phyloP scores from a whole-genome alignment of 495 filamentous ascomycete genomes.

The Xylaria intraflava region DNA sequence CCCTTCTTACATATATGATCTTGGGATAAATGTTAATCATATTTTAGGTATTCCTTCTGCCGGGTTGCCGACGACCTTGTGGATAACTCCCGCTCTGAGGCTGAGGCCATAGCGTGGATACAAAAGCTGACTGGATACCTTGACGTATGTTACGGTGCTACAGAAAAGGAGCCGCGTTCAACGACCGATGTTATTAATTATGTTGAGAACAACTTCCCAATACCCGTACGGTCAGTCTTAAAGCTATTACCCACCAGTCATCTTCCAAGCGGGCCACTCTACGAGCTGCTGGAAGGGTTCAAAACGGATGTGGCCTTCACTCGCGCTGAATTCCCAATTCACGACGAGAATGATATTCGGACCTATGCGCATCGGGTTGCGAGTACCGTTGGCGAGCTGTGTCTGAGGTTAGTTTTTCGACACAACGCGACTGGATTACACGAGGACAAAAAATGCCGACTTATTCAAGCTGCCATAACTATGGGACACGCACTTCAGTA shows the following conservation, averaged over 20 bases:
- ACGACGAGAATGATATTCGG: conserved; percentile 47
- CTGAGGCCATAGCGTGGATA: conserved; percentile 46
- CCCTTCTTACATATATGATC: neutral
- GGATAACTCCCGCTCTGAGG: conserved; percentile 44
- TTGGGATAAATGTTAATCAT: conserved; percentile 13
- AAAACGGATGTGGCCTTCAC: conserved; percentile 53
- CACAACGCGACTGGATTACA: conserved; percentile 33
- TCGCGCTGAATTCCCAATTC: conserved; percentile 44
- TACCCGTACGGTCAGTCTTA: conserved; percentile 40
- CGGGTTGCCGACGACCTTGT: conserved; percentile 64
- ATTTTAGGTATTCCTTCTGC: conserved; percentile 58
- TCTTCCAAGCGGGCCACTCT: conserved; percentile 47
- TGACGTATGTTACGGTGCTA: conserved; percentile 31
- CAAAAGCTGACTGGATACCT: conserved; percentile 46
- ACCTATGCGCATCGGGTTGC: conserved; percentile 55
- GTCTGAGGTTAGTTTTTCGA: conserved; percentile 54
- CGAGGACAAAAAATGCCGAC: conserved; percentile 15
- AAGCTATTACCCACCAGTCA: conserved; percentile 47
- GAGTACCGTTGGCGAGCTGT: conserved; percentile 60
- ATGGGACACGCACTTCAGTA: conserved; percentile 68
- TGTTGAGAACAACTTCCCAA: conserved; percentile 40
- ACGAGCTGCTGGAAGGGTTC: conserved; percentile 55
- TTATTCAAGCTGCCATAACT: conserved; percentile 42
- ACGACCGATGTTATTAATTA: conserved; percentile 22
- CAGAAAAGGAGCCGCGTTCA: neutral